Base-by-base conservation (phyloP, 768 basidiomycete species). In the Cubamyces sp. region DNA sequence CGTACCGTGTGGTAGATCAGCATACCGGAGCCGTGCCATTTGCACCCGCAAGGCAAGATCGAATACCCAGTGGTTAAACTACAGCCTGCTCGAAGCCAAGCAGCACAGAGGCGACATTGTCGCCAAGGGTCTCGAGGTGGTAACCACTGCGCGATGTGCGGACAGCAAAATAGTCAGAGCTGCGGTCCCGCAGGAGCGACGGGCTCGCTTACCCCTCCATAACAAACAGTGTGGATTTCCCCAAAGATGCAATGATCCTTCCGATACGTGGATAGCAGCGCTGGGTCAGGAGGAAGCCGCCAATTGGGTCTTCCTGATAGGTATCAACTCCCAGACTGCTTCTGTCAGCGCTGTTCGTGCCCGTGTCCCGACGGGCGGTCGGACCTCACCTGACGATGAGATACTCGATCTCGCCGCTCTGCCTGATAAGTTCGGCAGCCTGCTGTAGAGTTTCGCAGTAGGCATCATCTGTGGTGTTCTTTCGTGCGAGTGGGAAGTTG, bases 301-400 rank as follows among this genome's bases (percentile, higher is more conserved):
- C 67, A 26, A 75, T 65, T 23, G 74, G 74, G 40, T 76, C 73
- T 57, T 71, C 71, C 1, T 49, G 43, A 63, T 68, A 75, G 5
- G 74, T 76, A 60, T 77, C 74, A 37, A 75, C 74, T 23, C 76
- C 76, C 21, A 76, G 70, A 11, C 73, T 74, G 57, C 19, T 42
- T 15, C 12, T 11, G 50, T n/a, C 21, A 3, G 28, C 19, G 28
- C 18, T 30, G 12, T 19, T 21, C 30, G 4, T 34, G 34, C 6
- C 34, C 34, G 34, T 7, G 34, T 34, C 34, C 34, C 34, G 1
- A 28, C 26, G 16, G 3, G 25, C 43, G 30, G 30, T 19, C 43
- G 5, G 1, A 18, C 30, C 57, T 30, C 50, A 72, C 72, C 74
- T 75, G 26, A 76, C 68, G 47, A 77, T 53, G 5, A 75, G 34